Percentiles rank a stretch among this genome's conserved stretches.
phyloP scores from a whole-genome alignment of 345 rosid species.

The Excoecaria agallocha region DNA sequence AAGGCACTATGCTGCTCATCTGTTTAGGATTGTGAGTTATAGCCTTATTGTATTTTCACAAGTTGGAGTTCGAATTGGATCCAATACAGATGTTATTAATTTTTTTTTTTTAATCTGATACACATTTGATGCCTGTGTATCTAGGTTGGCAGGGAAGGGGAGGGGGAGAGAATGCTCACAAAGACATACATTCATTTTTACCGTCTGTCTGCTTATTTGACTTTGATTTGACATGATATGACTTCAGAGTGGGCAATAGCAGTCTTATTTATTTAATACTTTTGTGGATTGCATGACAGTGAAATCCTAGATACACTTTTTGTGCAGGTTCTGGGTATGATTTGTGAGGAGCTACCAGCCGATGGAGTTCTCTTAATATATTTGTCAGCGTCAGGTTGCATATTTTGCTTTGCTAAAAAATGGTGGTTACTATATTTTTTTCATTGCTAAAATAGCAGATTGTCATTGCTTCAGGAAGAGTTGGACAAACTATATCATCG shows the following conservation, averaged over 20 bases:
- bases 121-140: not conserved
- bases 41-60: not conserved
- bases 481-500: conserved; percentile 42
- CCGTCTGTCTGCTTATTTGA: not conserved
- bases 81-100: not conserved
- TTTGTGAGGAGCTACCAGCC: conserved; percentile 77
- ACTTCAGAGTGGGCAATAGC: not conserved
- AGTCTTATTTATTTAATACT: not conserved
- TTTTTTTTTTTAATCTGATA: not conserved
- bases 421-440: conserved; percentile 2
- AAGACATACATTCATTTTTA: not conserved
- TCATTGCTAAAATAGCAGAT: conserved; percentile 13
- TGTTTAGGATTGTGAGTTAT: conserved; percentile 3
- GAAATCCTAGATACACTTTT: not conserved
- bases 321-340: conserved; percentile 78
- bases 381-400: conserved; percentile 85
- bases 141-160: not conserved
- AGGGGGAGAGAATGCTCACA: not conserved
- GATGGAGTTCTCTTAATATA: conserved; percentile 81
- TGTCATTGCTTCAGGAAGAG: conserved; percentile 45
- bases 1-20: not conserved
- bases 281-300: not conserved
- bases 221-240: conserved; percentile 2
- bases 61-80: not conserved
- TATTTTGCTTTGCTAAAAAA: conserved; percentile 12